Evolutionary conservation across 1,284 basidiomycete genomes (phyloP), one percentile per base, ranked within the genome.

Genomic region (Cutaneotrichosporon mucoides): DNA sequence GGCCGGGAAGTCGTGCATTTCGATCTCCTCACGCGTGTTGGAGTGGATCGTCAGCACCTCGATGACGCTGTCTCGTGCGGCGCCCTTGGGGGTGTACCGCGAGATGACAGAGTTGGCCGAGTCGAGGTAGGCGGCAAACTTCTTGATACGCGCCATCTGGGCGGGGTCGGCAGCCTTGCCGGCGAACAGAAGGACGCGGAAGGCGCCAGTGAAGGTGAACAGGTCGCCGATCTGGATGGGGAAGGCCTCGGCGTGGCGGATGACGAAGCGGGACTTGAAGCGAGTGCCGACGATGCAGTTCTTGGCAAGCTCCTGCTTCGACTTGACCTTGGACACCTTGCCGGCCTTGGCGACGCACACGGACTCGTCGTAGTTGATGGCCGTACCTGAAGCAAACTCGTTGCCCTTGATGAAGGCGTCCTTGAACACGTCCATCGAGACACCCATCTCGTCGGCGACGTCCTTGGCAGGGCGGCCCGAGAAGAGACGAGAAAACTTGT

Each of bases 401-500:
- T 52, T 55, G 48, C 53, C 54, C 56, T 55, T 57, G 49, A 63
- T 44, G 35, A 63, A 63, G 36, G 59, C 59, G 12, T 57, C 54
- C 62, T 63, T 63, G 56, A 63, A 63, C n/a, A 37, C 62, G 52
- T 63, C 62, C 62, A 63, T 63, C 16, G 56, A 58, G 33, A 63
- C 62, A 38, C 60, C 57, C 55, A 62, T 48, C 55, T 60, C 59
- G 58, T 62, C 63, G 43, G 55, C 61, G 9, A 62, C 47, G 54
- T 62, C 57, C 60, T 62, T 62, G 53, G 57, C 57, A 12, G 60
- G 60, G n/a, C 61, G 57, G 46, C 63, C 63, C 10, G 63, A 65
- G 46, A 72, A 70, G 52, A 73, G 68, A n/a, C 69, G 63, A 8
- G 72, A 62, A 54, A 74, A 70, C 53, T 68, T 62, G 53, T 67